These are phyloP conservation scores for Penicilliopsis zonata DNA, from an alignment of 495 filamentous ascomycete genomes.

Conservation along the genomic window DNA sequence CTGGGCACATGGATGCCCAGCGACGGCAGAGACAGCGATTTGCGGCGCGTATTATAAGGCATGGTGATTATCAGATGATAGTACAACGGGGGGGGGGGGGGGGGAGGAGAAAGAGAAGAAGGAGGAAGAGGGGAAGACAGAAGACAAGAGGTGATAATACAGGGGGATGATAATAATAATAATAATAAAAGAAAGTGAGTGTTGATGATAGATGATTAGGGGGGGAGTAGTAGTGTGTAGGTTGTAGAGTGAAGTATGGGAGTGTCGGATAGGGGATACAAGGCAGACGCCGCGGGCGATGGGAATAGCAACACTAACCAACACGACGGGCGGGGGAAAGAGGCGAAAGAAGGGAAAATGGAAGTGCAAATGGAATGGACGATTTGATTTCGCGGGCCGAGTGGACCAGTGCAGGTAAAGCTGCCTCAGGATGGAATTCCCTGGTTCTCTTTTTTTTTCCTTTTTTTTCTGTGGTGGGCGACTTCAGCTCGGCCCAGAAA, in stretches of 20 bases:
- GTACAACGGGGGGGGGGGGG: conserved; percentile 7
- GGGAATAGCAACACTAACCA: too few relatives aligned
- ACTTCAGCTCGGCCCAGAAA: too few relatives aligned
- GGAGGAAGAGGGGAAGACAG: neutral
- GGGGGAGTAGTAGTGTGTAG: conserved; percentile 5
- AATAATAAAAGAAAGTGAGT: conserved; percentile 12
- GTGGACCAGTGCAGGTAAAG: too few relatives aligned
- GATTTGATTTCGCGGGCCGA: too few relatives aligned
- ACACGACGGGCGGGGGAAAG: neutral
- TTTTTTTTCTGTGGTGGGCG: too few relatives aligned
- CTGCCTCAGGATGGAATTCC: too few relatives aligned
- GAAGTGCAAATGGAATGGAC: neutral
- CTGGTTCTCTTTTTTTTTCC: too few relatives aligned
- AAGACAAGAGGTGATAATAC: conserved; percentile 4
- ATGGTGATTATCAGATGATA: conserved; percentile 35
- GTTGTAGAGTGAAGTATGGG: neutral
- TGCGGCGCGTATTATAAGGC: conserved; percentile 97
- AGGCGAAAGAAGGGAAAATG: neutral
- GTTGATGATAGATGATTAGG: conserved; percentile 6
- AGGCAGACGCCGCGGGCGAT: neutral
- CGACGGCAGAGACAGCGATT: conserved; percentile 86
- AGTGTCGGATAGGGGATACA: conserved; percentile 1
- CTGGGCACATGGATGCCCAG: conserved; percentile 87
- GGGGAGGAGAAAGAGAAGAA: neutral
- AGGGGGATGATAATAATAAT: conserved; percentile 2